These are phyloP conservation scores for Leucosporidium scottii DNA, from an alignment of 768 basidiomycete genomes.

Conservation along the genomic window DNA sequence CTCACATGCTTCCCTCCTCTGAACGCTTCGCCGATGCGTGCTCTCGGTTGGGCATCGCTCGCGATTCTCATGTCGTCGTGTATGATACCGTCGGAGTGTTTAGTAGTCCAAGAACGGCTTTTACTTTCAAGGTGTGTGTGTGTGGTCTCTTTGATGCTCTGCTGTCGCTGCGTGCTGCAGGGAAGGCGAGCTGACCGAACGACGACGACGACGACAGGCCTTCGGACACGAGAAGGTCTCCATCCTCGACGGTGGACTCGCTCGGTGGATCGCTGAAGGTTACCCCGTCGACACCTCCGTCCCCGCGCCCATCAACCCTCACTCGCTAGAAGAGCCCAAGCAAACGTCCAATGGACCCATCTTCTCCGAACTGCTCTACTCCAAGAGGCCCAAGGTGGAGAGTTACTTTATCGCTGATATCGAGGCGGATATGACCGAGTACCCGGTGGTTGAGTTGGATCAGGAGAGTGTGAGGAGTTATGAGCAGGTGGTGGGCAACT, in stretches of 20 bases:
- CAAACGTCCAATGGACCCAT: slow-evolving; percentile 4
- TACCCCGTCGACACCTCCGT: slow-evolving; percentile 2
- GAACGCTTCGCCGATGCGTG: slow-evolving; percentile 59
- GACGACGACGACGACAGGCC: slow-evolving; percentile 41
- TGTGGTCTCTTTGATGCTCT: background rate
- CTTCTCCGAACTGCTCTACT: slow-evolving; percentile 18
- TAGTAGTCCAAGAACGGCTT: slow-evolving; percentile 83
- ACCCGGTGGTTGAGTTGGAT: slow-evolving; percentile 11
- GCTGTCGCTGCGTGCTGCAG: background rate
- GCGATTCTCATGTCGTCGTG: slow-evolving; percentile 71
- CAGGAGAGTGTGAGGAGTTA: slow-evolving; percentile 38
- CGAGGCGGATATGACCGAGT: slow-evolving; percentile 46
- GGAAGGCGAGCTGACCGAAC: background rate
- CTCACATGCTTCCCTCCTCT: slow-evolving; percentile 85
- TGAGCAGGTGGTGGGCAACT: slow-evolving; percentile 70
- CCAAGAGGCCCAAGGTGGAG: slow-evolving; percentile 21
- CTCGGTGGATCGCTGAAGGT: slow-evolving; percentile 46
- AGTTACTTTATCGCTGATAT: slow-evolving; percentile 29
- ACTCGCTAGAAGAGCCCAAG: background rate
- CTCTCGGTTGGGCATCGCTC: slow-evolving; percentile 57
- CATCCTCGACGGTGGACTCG: slow-evolving; percentile 81
- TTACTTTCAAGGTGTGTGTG: slow-evolving; percentile 65
- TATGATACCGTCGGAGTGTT: slow-evolving; percentile 90
- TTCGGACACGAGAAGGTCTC: slow-evolving; percentile 83
- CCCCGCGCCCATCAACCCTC: slow-evolving; percentile 18